phyloP scores from a whole-genome alignment of 2,329 filamentous ascomycete species.

The Periconia macrospinosa region DNA sequence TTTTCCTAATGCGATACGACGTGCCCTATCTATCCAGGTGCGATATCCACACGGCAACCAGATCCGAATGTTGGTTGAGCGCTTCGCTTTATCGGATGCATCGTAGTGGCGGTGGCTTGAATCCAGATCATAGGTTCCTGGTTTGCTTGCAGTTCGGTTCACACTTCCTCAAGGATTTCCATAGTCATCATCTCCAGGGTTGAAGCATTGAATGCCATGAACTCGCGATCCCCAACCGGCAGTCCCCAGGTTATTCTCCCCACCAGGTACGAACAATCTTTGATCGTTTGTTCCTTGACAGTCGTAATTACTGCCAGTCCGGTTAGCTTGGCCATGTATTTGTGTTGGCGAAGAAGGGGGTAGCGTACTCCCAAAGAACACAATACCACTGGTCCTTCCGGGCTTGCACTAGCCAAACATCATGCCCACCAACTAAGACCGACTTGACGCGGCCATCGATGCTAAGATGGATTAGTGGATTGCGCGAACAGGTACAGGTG shows the following conservation, averaged over 20 bases:
- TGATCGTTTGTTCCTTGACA: conserved; percentile 22
- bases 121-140: neutral
- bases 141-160: neutral
- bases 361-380: conserved; percentile 36
- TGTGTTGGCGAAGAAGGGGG: neutral
- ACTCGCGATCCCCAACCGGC: conserved; percentile 32
- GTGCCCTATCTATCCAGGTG: neutral
- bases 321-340: conserved; percentile 7
- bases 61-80: neutral
- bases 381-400: conserved; percentile 38
- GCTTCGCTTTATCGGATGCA: neutral
- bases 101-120: neutral
- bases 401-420: conserved; percentile 24
- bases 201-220: conserved; percentile 29
- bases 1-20: neutral
- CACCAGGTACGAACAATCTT: conserved; percentile 28
- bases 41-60: neutral
- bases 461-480: conserved; percentile 10
- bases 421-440: conserved; percentile 33
- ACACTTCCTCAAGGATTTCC: neutral
- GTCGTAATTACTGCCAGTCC: conserved; percentile 29
- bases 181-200: conserved; percentile 7
- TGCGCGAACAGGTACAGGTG: too few species aligned
- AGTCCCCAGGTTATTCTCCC: conserved; percentile 35
- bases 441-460: conserved; percentile 38